These are phyloP conservation scores for Ophiosphaerella herpotricha DNA, from an alignment of 2,329 filamentous ascomycete species.

Conservation along the genomic window DNA sequence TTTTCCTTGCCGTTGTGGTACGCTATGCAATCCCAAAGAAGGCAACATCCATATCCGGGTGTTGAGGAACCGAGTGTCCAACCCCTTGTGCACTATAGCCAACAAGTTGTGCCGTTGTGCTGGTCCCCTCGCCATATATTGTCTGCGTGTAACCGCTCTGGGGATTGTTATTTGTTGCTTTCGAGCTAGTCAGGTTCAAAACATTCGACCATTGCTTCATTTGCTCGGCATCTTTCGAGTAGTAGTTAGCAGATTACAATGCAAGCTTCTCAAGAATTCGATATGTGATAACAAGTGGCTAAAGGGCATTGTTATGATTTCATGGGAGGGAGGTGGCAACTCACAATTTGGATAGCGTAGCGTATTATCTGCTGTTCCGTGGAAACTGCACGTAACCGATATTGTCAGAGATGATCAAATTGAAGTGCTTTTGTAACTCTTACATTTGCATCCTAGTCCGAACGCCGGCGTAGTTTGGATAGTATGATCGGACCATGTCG, in stretches of 20 bases:
- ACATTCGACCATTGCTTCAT: slow-evolving; percentile 34
- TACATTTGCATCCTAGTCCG: slow-evolving; percentile 22
- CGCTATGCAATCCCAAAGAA: slow-evolving; percentile 17
- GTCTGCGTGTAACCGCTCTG: slow-evolving; percentile 31
- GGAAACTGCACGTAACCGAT: slow-evolving; percentile 6
- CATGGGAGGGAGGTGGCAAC: neutral
- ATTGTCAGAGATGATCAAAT: neutral
- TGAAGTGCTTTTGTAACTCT: neutral
- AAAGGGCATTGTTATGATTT: neutral
- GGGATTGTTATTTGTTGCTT: slow-evolving; percentile 23
- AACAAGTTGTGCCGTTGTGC: slow-evolving; percentile 21
- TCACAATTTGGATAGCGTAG: slow-evolving; percentile 21
- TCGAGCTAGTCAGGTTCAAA: slow-evolving; percentile 12
- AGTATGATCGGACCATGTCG: slow-evolving; percentile 14
- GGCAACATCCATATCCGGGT: slow-evolving; percentile 17
- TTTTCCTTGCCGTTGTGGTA: neutral
- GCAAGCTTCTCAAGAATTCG: too few species aligned
- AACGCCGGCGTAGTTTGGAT: slow-evolving; percentile 19
- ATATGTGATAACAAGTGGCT: too few species aligned
- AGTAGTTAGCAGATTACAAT: neutral
- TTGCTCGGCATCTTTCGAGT: slow-evolving; percentile 16
- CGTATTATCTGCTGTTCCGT: slow-evolving; percentile 23
- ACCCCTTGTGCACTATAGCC: slow-evolving; percentile 29
- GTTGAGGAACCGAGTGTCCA: slow-evolving; percentile 29
- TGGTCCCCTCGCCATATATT: slow-evolving; percentile 30